Evolutionary conservation across 2,329 filamentous ascomycete genomes (phyloP), one percentile per base, ranked within the genome.

Genomic region (Aciculosporium take): DNA sequence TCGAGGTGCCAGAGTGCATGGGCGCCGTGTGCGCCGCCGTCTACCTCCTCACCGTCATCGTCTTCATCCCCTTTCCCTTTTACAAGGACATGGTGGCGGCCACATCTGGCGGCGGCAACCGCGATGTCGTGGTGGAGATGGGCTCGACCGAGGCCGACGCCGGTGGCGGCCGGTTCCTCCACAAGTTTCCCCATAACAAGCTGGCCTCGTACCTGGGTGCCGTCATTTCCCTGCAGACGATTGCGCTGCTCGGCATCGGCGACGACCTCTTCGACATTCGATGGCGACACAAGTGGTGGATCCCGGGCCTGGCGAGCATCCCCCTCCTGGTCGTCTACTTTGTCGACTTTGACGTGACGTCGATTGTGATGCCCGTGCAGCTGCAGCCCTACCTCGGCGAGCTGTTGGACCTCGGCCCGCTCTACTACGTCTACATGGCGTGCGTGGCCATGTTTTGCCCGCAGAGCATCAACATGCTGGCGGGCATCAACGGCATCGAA

Each of bases 391-490:
- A 91, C 55, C 69, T 95, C 7, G 88, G 88, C 46, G 76, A 85
- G 51, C 74, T 95, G 37, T 72, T 96, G 57, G 79, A 96, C 58
- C 75, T 96, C 7, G 82, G 81, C 25, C 63, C 75, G 58, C 66
- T 85, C 43, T 98, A 98, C 73, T 98, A 98, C 65, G 67, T 81
- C 55, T 98, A 96, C 71, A 98, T 98, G 91, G 85, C 86, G 40
- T 81, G 84, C 43, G 75, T 98, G 51, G 84, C 89, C 57, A 98
- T 98, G 61, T 98, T 98, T 68, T 94, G 87, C 51, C 88, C 91
- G 6, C 96, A 98, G 66, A 87, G 86, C 61, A 98, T 98, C 74
- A 98, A 98, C 68, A 98, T 98, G 65, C 70, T 98, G n/a, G 91
- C 91, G 0, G 91, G 91, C n/a, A 85, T 98, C 62, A 98, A 98